Conservation (phyloP, 2,329 filamentous ascomycete species). For the Zymoseptoria tritici region DNA sequence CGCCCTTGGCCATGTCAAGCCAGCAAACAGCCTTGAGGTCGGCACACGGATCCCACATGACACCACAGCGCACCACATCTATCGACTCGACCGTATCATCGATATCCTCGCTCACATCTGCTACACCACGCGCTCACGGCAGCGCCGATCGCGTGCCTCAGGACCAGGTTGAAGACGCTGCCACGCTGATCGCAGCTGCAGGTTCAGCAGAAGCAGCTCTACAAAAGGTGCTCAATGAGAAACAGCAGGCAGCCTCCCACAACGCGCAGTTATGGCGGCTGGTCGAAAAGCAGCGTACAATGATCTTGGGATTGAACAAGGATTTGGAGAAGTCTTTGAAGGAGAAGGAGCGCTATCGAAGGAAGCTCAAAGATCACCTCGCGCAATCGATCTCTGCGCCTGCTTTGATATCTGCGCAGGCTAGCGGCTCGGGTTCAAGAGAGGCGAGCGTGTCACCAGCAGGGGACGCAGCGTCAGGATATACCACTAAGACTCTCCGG, state of each 20-base stretch:
- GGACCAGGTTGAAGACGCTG: constrained; percentile 65
- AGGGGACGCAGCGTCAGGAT: background rate
- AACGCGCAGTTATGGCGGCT: constrained; percentile 91
- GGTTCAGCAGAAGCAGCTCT: constrained; percentile 87
- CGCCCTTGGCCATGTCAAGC: constrained; percentile 11
- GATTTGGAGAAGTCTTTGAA: constrained; percentile 85
- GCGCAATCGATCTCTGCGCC: constrained; percentile 35
- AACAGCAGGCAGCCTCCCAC: constrained; percentile 78
- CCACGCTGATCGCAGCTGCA: constrained; percentile 69
- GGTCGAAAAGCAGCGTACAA: constrained; percentile 89
- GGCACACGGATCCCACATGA: background rate
- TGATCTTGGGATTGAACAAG: constrained; percentile 90
- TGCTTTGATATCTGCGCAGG: constrained; percentile 11
- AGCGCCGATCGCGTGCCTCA: constrained; percentile 41
- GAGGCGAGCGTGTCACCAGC: constrained; percentile 25
- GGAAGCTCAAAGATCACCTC: constrained; percentile 73
- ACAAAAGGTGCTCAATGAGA: constrained; percentile 81
- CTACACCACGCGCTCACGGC: constrained; percentile 26
- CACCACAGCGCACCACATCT: constrained; percentile 62
- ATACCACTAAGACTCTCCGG: constrained; percentile 7
- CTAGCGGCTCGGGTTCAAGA: constrained; percentile 13
- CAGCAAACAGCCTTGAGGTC: constrained; percentile 13
- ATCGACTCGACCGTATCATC: constrained; percentile 87
- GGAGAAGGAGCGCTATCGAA: constrained; percentile 89
- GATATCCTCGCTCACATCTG: constrained; percentile 33